Evolutionary conservation across 306 rosid genomes (phyloP), one percentile per base, ranked within the genome.

Genomic region (Sindora glabra): DNA sequence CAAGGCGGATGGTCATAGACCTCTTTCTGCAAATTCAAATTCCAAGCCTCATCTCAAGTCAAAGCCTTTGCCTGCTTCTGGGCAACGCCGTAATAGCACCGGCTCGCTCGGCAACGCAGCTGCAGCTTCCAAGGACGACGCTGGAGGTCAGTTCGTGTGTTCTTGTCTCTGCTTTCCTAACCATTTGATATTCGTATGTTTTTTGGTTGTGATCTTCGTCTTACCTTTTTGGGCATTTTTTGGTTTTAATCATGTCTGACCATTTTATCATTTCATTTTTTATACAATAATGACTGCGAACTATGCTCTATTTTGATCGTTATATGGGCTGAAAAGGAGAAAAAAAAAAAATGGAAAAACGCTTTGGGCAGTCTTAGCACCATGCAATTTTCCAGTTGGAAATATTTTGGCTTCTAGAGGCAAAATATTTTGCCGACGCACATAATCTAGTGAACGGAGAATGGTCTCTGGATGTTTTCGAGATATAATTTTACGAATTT

Each of bases 21-120:
- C 81, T 78, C 48, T 64, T 57, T 64, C 86, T 49, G 6, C 68
- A 9, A 76, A 81, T 68, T 74, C 78, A 42, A 79, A 87, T 69
- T 61, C 74, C 77, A 76, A 81, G 76, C 6, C 70, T 41, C 51
- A 74, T 16, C 68, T 71, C 44, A 94, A 94, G 74, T 79, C 95
- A 6, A 94, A 86, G 75, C 45, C 81, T 65, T 61, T 79, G 58
- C 55, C 74, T 16, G 72, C 86, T 69, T 74, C 84, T 33, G 59
- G 71, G 54, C 86, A 80, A 48, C 94, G 97, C 63, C 97, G 99
- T 21, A 94, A 65, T 55, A 78, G 83, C 76, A 77, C 95, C 23
- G 86, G 82, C 55, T 65, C 89, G 22, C 24, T 76, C 7, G 47
- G 50, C 23, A 30, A 48, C 15, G 66, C 68, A 58, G 10, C 73